A percentile compares a stretch with the other conserved stretches of the same genome.
These are phyloP conservation scores for Triangularia setosa DNA, from an alignment of 2,329 filamentous ascomycete species.

Conservation along the genomic window DNA sequence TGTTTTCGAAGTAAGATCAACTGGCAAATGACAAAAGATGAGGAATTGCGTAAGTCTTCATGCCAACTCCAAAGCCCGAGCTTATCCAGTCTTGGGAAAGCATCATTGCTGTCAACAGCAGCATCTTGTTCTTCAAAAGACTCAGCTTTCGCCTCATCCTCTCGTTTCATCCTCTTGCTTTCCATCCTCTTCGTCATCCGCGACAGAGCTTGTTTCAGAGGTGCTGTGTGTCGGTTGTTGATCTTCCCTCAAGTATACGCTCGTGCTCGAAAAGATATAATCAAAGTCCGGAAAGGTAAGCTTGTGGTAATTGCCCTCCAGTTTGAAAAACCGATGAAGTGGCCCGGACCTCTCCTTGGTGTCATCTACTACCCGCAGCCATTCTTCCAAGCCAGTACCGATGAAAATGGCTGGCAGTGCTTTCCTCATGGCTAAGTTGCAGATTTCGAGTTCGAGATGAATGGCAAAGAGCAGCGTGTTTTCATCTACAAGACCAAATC, in stretches of 20 bases:
- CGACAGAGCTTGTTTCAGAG: background rate
- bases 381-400: slow-evolving; percentile 51
- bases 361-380: slow-evolving; percentile 35
- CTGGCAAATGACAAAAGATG: background rate
- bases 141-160: background rate
- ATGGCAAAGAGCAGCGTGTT: slow-evolving; percentile 58
- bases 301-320: slow-evolving; percentile 20
- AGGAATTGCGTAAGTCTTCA: background rate
- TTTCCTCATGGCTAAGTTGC: slow-evolving; percentile 45
- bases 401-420: slow-evolving; percentile 52
- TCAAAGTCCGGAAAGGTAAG: slow-evolving; percentile 25
- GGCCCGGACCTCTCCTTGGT: background rate
- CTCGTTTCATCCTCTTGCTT: background rate
- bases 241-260: slow-evolving; percentile 21
- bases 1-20: too few species aligned
- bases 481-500: slow-evolving; percentile 46
- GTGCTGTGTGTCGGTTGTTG: background rate
- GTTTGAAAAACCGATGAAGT: slow-evolving; percentile 14
- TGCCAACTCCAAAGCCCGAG: background rate
- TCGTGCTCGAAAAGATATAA: slow-evolving; percentile 27
- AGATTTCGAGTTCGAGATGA: slow-evolving; percentile 55
- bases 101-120: background rate
- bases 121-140: background rate
- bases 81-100: background rate
- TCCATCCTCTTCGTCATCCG: background rate